Evolutionary conservation across 805 yeast genomes (phyloP), one percentile per base, ranked within the genome.

Genomic region (Schwanniomyces yamadae): DNA sequence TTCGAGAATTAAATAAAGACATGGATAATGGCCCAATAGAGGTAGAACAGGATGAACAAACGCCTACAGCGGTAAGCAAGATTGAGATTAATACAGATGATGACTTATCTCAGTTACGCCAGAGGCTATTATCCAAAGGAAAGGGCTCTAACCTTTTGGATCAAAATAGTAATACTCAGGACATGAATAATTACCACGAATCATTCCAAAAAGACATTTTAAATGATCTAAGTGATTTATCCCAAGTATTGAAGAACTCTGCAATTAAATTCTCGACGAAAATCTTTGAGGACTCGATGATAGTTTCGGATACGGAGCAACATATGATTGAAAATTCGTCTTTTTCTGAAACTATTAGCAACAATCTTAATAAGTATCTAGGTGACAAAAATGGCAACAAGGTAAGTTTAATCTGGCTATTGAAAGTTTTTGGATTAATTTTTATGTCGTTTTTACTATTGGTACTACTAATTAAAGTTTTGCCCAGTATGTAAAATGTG

Each of bases 191-290:
- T 7, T 63, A 64, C 49, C 73, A 69, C 45, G 73, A 66, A 37
- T 55, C 61, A 8, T 39, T 66, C 17, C 84, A 78, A 50, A 71
- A 71, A 23, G 73, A 71, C 24, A 56, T 78, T 11, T 50, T 78
- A 21, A 55, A 53, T 19, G 82, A 78, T 26, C 58, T 78, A 32
- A 51, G 71, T 3, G 69, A 61, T 13, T 65, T 78, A 56, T 78
- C 80, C 0, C 48, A 65, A 6, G 55, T 63, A 6, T 65, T 78
- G 43, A 75, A 72, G 42, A 52, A 56, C 17, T 72, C 77, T 13
- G 82, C 82, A 1, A 43, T 63, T 20, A 47, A 50, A 5, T 64
- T 66, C 13, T 75, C 65, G 44, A 53, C 49, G 39, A 69, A 50
- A 41, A 51, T 64, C 16, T 50, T 44, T 14, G 70, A 59, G 23